Evolutionary conservation across 495 filamentous ascomycete species (phyloP).

Genomic region (Pseudevernia furfuracea): DNA sequence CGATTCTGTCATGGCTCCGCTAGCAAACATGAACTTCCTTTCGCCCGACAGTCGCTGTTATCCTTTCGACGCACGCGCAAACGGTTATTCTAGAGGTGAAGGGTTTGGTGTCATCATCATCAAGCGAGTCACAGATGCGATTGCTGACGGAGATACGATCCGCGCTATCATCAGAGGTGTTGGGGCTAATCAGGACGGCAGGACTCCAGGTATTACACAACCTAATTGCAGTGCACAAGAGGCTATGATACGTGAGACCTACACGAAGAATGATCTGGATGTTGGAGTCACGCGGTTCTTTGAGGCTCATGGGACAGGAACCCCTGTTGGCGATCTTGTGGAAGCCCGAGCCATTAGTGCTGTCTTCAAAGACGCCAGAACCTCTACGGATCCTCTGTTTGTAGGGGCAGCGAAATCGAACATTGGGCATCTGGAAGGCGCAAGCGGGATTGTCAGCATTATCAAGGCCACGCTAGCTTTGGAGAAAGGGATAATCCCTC

Average conservation of each 20-base stretch:
- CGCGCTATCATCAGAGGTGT: conserved; percentile 28
- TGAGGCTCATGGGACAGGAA: conserved; percentile 48
- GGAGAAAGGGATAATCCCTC: conserved; percentile 34
- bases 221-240: conserved; percentile 35
- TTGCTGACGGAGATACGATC: conserved; percentile 39
- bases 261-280: conserved; percentile 31
- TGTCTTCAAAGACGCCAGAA: too few species aligned
- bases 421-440: too few species aligned
- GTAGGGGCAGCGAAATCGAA: too few species aligned
- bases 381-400: too few species aligned
- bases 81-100: conserved; percentile 42
- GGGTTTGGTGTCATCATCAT: conserved; percentile 38
- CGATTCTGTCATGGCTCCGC: conserved; percentile 18
- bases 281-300: conserved; percentile 35
- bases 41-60: conserved; percentile 29
- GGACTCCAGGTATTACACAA: conserved; percentile 37
- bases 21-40: conserved; percentile 29
- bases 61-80: conserved; percentile 24
- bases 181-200: conserved; percentile 45
- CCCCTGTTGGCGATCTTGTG: conserved; percentile 42
- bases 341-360: conserved; percentile 32
- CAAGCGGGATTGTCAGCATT: too few species aligned
- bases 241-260: conserved; percentile 37
- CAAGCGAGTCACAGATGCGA: conserved; percentile 36
- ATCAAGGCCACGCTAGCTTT: too few species aligned